A percentile compares a stretch with the other conserved stretches of the same genome.
Evolutionary conservation across 352 stramenopile genomes (phyloP).

Genomic region (Phytophthora gonapodyides): DNA sequence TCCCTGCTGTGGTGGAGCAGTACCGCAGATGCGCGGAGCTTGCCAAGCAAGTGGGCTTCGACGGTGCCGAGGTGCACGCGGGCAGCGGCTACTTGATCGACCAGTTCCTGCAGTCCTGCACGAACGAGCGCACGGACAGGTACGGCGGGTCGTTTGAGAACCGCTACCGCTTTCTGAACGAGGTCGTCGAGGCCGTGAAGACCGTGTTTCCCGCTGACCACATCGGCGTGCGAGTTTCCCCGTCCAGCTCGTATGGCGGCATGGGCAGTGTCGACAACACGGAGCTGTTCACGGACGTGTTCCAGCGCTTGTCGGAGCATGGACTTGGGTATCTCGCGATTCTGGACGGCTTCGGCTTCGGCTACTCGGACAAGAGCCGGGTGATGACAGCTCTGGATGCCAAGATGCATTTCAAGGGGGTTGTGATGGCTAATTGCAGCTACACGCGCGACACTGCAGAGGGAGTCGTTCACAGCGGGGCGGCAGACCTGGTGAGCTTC

Average conservation of each 20-base stretch:
- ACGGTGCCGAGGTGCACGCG: constrained; percentile 49
- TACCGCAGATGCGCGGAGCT: constrained; percentile 64
- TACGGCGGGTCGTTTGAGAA: constrained; percentile 87
- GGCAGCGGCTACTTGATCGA: constrained; percentile 92
- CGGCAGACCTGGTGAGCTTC: constrained; percentile 34
- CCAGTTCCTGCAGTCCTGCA: constrained; percentile 44
- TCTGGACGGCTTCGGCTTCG: constrained; percentile 36
- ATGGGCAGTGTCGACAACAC: constrained; percentile 41
- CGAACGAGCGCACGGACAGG: constrained; percentile 78
- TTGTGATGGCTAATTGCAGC: constrained; percentile 34
- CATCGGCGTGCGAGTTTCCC: constrained; percentile 39
- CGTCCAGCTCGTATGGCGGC: constrained; percentile 35
- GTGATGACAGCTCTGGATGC: constrained; percentile 28
- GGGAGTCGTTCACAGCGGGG: constrained; percentile 23
- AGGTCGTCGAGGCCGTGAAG: constrained; percentile 64
- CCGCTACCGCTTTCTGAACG: constrained; percentile 61
- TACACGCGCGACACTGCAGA: constrained; percentile 31
- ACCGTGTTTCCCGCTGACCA: constrained; percentile 32
- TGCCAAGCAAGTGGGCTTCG: constrained; percentile 79
- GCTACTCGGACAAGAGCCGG: constrained; percentile 33
- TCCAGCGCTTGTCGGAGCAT: constrained; percentile 33
- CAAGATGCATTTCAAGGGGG: constrained; percentile 33
- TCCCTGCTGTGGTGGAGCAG: constrained; percentile 67
- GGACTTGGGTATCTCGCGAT: constrained; percentile 36
- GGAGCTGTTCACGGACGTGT: constrained; percentile 45